phyloP scores from a whole-genome alignment of 768 basidiomycete genomes.

The Trametes gibbosa region DNA sequence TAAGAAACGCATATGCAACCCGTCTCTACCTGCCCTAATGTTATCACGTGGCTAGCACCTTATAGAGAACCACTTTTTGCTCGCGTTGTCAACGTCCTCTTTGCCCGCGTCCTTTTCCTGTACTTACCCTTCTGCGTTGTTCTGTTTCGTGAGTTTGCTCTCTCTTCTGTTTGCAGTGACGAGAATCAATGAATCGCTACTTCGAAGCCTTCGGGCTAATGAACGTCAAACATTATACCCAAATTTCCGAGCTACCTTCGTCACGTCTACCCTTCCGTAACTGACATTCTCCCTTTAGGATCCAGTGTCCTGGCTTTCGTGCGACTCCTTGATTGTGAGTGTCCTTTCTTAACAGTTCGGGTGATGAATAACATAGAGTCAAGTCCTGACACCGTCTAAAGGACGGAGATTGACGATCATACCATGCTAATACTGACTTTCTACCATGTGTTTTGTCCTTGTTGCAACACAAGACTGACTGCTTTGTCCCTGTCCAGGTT shows the following conservation, averaged over 20 bases:
- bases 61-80: conserved; percentile 26
- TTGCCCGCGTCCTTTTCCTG: background rate
- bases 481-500: background rate
- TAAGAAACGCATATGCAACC: conserved; percentile 15
- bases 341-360: conserved; percentile 19
- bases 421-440: conserved; percentile 88
- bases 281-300: conserved; percentile 11
- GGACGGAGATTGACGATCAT: conserved; percentile 70
- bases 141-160: conserved; percentile 33
- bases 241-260: conserved; percentile 75
- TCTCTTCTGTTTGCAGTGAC: conserved; percentile 42
- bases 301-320: background rate
- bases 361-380: conserved; percentile 85
- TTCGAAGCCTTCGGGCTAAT: conserved; percentile 70
- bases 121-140: background rate
- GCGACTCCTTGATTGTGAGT: conserved; percentile 34
- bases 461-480: background rate
- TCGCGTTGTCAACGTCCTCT: conserved; percentile 14
- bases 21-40: conserved; percentile 34
- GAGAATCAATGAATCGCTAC: conserved; percentile 83
- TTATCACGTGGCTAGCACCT: conserved; percentile 32
- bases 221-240: conserved; percentile 75
- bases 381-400: conserved; percentile 81
- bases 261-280: conserved; percentile 11
- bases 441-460: conserved; percentile 25